phyloP scores from a whole-genome alignment of 75 land plant species.

The Sequoiadendron giganteum region DNA sequence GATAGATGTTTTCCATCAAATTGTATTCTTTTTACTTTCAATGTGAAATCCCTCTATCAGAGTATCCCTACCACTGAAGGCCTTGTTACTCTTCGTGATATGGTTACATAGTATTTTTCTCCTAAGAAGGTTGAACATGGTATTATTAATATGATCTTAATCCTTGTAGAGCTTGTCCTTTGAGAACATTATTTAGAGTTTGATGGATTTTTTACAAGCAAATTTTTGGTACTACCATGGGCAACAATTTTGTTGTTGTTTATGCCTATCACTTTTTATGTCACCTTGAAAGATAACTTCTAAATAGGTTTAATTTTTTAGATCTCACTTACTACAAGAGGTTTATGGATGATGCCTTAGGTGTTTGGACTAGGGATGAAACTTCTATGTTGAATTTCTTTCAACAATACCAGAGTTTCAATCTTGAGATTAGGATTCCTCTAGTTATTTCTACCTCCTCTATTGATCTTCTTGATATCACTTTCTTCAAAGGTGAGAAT shows the following conservation, averaged over 20 bases:
- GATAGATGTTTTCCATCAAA: too few species aligned
- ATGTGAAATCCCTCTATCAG: too few species aligned
- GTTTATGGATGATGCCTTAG: constrained; percentile 8
- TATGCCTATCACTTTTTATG: too few species aligned
- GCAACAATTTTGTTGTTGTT: constrained; percentile 11
- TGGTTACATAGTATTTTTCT: background rate
- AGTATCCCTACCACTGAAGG: too few species aligned
- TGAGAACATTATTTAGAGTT: background rate
- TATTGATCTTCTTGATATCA: too few species aligned
- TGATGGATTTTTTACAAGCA: background rate
- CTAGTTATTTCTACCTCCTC: too few species aligned
- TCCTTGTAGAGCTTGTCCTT: background rate
- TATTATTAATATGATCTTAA: background rate
- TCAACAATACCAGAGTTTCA: background rate
- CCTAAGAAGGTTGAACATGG: too few species aligned
- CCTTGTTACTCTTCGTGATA: too few species aligned
- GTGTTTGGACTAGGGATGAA: background rate
- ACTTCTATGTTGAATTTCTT: background rate
- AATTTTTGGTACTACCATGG: constrained; percentile 10
- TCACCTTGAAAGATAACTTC: background rate
- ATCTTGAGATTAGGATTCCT: background rate
- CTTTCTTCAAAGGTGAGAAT: too few species aligned
- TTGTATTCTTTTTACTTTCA: too few species aligned
- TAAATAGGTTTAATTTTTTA: too few species aligned
- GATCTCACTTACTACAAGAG: background rate